phyloP scores from a whole-genome alignment of 306 rosid genomes.

The Quercus alba region DNA sequence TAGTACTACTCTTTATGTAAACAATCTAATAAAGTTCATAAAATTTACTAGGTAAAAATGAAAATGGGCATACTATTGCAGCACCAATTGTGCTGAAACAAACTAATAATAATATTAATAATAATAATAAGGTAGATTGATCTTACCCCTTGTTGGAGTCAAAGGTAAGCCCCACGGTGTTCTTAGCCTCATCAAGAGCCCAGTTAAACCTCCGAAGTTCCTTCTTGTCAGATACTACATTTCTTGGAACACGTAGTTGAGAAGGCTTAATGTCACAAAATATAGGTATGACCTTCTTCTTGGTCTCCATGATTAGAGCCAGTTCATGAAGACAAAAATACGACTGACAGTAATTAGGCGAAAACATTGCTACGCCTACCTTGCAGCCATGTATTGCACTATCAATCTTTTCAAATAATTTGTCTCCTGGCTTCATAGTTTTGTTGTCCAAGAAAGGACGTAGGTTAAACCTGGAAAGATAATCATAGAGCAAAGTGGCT shows the following conservation, averaged over 20 bases:
- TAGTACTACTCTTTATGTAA: no score
- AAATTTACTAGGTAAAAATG: no score
- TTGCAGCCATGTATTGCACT: conserved; percentile 53
- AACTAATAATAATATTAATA: not conserved
- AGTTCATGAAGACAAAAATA: conserved; percentile 86
- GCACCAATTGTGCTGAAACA: not conserved
- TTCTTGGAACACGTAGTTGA: conserved; percentile 37
- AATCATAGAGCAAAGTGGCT: conserved; percentile 64
- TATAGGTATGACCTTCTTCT: conserved; percentile 78
- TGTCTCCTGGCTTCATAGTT: conserved; percentile 90
- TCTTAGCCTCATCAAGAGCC: conserved; percentile 73
- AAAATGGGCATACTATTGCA: not conserved
- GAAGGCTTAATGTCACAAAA: conserved; percentile 84
- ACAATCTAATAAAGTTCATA: no score
- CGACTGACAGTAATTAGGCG: conserved; percentile 75
- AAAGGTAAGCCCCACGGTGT: conserved; percentile 59
- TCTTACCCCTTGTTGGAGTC: conserved; percentile 70
- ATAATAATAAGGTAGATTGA: not conserved
- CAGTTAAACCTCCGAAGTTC: conserved; percentile 40
- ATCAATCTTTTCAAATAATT: conserved; percentile 71
- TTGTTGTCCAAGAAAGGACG: conserved; percentile 74
- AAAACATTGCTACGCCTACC: conserved; percentile 72
- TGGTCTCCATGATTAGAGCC: conserved; percentile 57
- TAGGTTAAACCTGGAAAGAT: conserved; percentile 36
- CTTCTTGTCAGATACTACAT: conserved; percentile 29